Evolutionary conservation across 768 basidiomycete genomes (phyloP).

Genomic region (Postia placenta): DNA sequence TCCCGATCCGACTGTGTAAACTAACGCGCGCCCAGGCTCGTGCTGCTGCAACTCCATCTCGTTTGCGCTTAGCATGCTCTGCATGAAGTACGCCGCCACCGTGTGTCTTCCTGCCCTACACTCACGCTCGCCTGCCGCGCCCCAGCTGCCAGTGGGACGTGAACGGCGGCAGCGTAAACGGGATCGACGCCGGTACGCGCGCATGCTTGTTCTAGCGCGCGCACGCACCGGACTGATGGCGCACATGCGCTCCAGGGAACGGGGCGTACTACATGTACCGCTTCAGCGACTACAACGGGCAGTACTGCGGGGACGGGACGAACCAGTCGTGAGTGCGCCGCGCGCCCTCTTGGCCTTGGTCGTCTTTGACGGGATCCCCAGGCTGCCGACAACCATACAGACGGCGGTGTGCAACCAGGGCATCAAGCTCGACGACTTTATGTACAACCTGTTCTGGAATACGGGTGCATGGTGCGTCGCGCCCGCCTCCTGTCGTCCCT

Average conservation of each 20-base stretch:
- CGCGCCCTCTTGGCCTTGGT: no score
- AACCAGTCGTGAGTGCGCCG: slow-evolving; percentile 4
- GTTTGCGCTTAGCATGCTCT: slow-evolving; percentile 15
- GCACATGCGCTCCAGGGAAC: background rate
- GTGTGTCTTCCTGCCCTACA: no score
- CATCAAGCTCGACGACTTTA: slow-evolving; percentile 9
- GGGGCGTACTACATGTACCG: slow-evolving; percentile 8
- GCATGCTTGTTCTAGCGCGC: background rate
- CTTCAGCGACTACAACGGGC: background rate
- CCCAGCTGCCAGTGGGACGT: slow-evolving; percentile 13
- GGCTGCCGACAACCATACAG: slow-evolving; percentile 10
- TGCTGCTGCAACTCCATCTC: slow-evolving; percentile 16
- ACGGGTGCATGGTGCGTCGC: slow-evolving; percentile 5
- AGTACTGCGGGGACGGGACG: background rate
- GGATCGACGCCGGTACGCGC: slow-evolving; percentile 14
- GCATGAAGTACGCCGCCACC: slow-evolving; percentile 18
- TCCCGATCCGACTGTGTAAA: background rate
- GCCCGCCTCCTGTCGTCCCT: background rate
- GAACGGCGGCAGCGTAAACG: background rate
- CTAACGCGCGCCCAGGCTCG: slow-evolving; percentile 1
- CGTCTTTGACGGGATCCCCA: background rate
- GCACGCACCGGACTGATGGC: background rate
- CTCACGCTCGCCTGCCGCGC: background rate
- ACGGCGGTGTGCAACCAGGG: slow-evolving; percentile 12
- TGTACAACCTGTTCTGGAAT: slow-evolving; percentile 10